Evolutionary conservation across 768 basidiomycete genomes (phyloP).

Genomic region (Russula virescens): DNA sequence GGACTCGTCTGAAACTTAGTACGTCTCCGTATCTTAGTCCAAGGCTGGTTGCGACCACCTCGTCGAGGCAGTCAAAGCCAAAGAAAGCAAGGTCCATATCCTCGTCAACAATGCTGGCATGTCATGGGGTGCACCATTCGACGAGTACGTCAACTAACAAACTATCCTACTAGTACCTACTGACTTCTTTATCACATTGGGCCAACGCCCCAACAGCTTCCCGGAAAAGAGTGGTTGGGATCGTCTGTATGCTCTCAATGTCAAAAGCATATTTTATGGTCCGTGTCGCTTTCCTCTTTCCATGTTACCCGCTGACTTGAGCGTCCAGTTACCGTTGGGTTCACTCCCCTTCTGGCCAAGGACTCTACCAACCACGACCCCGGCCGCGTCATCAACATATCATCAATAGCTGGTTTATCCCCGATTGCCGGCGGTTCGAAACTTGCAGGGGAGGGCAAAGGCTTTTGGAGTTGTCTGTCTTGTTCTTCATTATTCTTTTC

Average conservation of each 20-base stretch:
- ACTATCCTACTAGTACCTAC: not conserved
- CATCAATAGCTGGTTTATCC: conserved; percentile 57
- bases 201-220: conserved; percentile 32
- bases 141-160: conserved; percentile 32
- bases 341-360: conserved; percentile 62
- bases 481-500: not conserved
- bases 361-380: conserved; percentile 59
- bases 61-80: conserved; percentile 58
- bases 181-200: not conserved
- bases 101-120: conserved; percentile 82
- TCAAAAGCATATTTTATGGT: conserved; percentile 84
- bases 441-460: conserved; percentile 50
- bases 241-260: conserved; percentile 73
- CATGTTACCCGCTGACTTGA: not conserved
- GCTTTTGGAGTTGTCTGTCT: conserved; percentile 74
- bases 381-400: conserved; percentile 76
- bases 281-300: conserved; percentile 26
- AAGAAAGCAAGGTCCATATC: conserved; percentile 70
- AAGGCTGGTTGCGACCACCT: conserved; percentile 77
- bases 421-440: conserved; percentile 43
- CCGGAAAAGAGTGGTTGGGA: conserved; percentile 87
- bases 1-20: not conserved
- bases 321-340: conserved; percentile 48
- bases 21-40: conserved; percentile 36
- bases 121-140: conserved; percentile 69